Conservation (phyloP, 495 filamentous ascomycete species). For the Penicillium goetzii region DNA sequence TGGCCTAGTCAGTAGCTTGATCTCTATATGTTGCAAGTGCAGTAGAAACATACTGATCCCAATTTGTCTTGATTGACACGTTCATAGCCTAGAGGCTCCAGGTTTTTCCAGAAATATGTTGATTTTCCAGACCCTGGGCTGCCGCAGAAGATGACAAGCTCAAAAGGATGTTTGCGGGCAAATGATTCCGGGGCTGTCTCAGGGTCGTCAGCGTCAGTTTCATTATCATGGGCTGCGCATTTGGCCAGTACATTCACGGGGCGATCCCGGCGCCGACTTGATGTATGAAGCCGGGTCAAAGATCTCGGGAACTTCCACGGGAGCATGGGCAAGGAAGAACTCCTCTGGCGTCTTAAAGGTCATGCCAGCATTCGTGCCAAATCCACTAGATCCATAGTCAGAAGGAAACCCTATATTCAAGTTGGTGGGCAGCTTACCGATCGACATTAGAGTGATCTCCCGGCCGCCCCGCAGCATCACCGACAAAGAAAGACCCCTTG, state of each 20-base stretch:
- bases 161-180: conserved; percentile 64
- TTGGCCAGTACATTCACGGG: conserved; percentile 31
- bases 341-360: conserved; percentile 87
- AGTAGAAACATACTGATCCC: conserved; percentile 64
- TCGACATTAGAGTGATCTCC: conserved; percentile 80
- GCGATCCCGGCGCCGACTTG: conserved; percentile 36
- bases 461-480: conserved; percentile 76
- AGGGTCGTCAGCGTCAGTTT: too few species aligned
- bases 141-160: conserved; percentile 85
- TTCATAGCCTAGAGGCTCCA: conserved; percentile 80
- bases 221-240: neutral
- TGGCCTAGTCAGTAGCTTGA: conserved; percentile 28
- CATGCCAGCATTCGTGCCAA: conserved; percentile 81
- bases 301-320: conserved; percentile 62
- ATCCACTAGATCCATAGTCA: conserved; percentile 49
- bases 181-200: too few species aligned
- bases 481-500: conserved; percentile 77
- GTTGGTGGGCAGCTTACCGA: conserved; percentile 50
- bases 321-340: conserved; percentile 72
- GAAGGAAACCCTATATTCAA: neutral
- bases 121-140: conserved; percentile 90
- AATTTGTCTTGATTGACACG: conserved; percentile 88
- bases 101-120: conserved; percentile 79
- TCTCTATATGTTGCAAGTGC: neutral
- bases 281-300: conserved; percentile 69